Base-by-base conservation (phyloP, 1,284 basidiomycete genomes). In the Ustilago cynodontis region DNA sequence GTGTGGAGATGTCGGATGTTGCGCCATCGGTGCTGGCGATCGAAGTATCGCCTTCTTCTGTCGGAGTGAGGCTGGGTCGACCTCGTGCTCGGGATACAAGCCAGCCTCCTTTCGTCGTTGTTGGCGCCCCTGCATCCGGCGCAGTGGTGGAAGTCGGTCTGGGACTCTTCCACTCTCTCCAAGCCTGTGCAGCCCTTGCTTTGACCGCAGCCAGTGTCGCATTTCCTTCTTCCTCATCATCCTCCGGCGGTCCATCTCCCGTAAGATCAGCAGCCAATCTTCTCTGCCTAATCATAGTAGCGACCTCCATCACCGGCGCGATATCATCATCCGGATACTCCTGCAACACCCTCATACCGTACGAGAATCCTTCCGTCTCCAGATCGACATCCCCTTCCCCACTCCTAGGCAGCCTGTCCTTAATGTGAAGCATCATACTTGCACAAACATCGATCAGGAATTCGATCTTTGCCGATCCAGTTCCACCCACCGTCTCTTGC, bases 371-470 rank as follows among this genome's bases (percentile, higher is more conserved):
- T 54, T 84, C 83, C 6, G 66, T 47, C 24, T 73, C 71, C 18
- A 71, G 39, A 22, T 74, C 61, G n/a, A 65, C 50, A 20, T 53
- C 68, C 8, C 70, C 55, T 1, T 55, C 49, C 14, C 60, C 49
- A 18, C 60, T 59, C 37, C 63, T 61, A 0, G 72, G 76, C 24
- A 72, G 16, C 14, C 35, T 56, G 24, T 62, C 60, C 47, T 81
- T 71, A 13, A 80, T 57, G 2, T 74, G 54, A 31, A 83, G 53
- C 9, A 86, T 67, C 67, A 86, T 78, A 11, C 83, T 79, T 26
- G 81, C 82, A 54, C 80, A 82, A 3, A 86, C 59, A 49, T 85
- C 82, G 51, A 85, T 78, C 14, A 86, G 66, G 20, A 84, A 82
- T n/a, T 80, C 79, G 58, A 84, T 76, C 62, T 82, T 83, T n/a